These are phyloP conservation scores for Thielaviopsis punctulata DNA, from an alignment of 2,329 filamentous ascomycete genomes.

Conservation along the genomic window DNA sequence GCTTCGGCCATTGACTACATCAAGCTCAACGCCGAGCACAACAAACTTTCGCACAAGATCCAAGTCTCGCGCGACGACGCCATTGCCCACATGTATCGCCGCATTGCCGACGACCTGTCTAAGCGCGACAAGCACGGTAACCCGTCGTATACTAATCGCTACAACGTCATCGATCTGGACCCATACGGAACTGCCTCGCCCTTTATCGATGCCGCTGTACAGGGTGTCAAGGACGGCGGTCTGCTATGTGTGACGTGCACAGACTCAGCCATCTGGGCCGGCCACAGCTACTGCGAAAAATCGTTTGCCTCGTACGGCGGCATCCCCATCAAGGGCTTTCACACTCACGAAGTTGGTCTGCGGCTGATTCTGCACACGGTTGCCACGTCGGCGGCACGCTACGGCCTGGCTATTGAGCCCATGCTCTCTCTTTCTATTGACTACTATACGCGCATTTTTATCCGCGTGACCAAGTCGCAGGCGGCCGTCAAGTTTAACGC, in stretches of 20 bases:
- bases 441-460: constrained; percentile 83
- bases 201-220: constrained; percentile 81
- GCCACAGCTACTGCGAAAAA: constrained; percentile 87
- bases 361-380: constrained; percentile 73
- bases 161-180: constrained; percentile 91
- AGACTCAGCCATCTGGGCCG: constrained; percentile 88
- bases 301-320: constrained; percentile 88
- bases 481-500: constrained; percentile 79
- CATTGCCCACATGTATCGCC: constrained; percentile 75
- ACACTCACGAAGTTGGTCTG: constrained; percentile 78
- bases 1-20: constrained; percentile 63
- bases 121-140: constrained; percentile 23
- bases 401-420: constrained; percentile 79
- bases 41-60: constrained; percentile 55
- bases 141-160: constrained; percentile 33
- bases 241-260: constrained; percentile 92
- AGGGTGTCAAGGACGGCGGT: constrained; percentile 66
- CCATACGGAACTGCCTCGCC: constrained; percentile 87
- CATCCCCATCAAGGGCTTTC: constrained; percentile 63
- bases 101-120: constrained; percentile 37
- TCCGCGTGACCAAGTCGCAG: constrained; percentile 62
- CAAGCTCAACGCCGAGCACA: constrained; percentile 68
- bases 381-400: constrained; percentile 62
- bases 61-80: constrained; percentile 65
- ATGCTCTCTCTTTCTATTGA: constrained; percentile 87